phyloP scores from a whole-genome alignment of 305 asterid species.

The Andrographis paniculata region DNA sequence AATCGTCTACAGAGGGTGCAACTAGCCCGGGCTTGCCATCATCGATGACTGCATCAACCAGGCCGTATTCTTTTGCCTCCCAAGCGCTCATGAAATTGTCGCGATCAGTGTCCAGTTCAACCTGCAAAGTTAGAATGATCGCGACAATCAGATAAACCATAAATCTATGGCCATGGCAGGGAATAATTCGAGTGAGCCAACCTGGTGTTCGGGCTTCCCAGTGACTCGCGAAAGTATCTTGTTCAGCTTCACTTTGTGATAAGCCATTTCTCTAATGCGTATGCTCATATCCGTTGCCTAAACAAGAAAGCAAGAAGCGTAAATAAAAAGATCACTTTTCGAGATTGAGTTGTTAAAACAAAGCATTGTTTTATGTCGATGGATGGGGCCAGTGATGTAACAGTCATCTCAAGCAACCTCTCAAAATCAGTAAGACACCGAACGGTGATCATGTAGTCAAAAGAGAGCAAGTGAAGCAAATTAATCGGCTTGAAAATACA shows the following conservation, averaged over 20 bases:
- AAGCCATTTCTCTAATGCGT: conserved; percentile 71
- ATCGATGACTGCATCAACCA: conserved; percentile 75
- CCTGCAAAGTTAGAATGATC: conserved; percentile 22
- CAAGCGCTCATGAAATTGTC: conserved; percentile 81
- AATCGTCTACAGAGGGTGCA: conserved; percentile 57
- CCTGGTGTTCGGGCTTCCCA: conserved; percentile 74
- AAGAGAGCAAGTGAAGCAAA: neutral
- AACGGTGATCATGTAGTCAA: no score
- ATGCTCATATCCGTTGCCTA: conserved; percentile 78
- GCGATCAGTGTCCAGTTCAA: conserved; percentile 66
- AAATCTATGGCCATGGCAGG: no score
- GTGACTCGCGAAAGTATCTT: conserved; percentile 75
- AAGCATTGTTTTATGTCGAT: no score
- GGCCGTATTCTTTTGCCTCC: conserved; percentile 88
- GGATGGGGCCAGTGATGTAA: no score
- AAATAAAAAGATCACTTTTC: conserved; percentile 3
- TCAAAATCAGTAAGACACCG: no score
- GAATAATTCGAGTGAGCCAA: conserved; percentile 23
- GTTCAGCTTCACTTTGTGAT: conserved; percentile 65
- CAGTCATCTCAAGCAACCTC: no score
- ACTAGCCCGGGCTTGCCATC: conserved; percentile 89
- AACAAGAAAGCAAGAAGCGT: conserved; percentile 15
- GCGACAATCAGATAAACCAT: neutral
- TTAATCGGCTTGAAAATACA: neutral
- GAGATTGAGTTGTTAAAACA: no score